phyloP scores from a whole-genome alignment of 805 yeast species.

The Candida alai region DNA sequence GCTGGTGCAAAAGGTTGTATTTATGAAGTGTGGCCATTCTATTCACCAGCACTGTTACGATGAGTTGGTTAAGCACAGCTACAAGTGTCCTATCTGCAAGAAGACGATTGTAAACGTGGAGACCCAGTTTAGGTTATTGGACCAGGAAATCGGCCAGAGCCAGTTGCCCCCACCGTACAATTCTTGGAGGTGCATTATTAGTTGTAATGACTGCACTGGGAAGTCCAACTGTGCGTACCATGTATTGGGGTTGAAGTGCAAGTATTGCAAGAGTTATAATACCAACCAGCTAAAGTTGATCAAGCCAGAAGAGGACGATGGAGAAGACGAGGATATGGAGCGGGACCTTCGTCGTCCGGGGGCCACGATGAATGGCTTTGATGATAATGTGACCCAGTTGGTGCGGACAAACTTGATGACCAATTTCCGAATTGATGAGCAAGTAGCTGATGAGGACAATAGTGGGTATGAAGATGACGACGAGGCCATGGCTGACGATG shows the following conservation, averaged over 20 bases:
- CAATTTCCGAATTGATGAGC: conserved; percentile 36
- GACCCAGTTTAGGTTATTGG: conserved; percentile 80
- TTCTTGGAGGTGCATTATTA: conserved; percentile 68
- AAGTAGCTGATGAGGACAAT: conserved; percentile 16
- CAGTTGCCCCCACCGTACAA: conserved; percentile 78
- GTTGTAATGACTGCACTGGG: conserved; percentile 86
- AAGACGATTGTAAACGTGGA: conserved; percentile 84
- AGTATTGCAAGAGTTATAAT: conserved; percentile 82
- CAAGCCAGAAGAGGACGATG: conserved; percentile 57
- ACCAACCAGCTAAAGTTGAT: conserved; percentile 69
- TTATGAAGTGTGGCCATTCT: conserved; percentile 93
- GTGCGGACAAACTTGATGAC: conserved; percentile 32
- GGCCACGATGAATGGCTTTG: conserved; percentile 10
- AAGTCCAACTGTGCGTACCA: conserved; percentile 74
- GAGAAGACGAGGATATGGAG: conserved; percentile 20
- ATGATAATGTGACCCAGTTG: conserved; percentile 23
- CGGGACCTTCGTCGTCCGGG: conserved; percentile 20
- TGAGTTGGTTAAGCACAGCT: conserved; percentile 75
- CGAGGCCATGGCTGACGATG: conserved; percentile 15
- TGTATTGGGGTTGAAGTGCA: conserved; percentile 82
- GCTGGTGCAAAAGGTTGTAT: conserved; percentile 75
- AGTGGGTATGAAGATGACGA: conserved; percentile 23
- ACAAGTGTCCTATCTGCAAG: conserved; percentile 89
- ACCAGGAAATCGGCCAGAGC: conserved; percentile 73
- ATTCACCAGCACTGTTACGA: conserved; percentile 84